Conservation (phyloP, 2,329 filamentous ascomycete species). For the Gremmenia infestans region DNA sequence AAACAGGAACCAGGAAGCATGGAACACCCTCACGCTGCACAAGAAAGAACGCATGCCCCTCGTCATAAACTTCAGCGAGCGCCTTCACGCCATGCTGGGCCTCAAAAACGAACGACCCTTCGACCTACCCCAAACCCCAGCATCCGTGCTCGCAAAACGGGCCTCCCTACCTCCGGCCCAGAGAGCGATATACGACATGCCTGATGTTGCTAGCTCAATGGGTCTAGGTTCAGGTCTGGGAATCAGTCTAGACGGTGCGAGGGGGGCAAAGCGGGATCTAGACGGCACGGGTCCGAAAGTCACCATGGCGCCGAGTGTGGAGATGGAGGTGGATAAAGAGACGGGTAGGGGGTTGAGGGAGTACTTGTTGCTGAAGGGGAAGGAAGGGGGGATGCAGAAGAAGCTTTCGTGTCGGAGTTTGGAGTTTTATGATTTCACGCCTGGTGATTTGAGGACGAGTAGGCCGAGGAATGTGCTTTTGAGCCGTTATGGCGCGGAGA, state of each 20-base stretch:
- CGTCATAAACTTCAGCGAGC: constrained; percentile 7
- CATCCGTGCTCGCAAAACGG: background rate
- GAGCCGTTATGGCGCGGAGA: constrained; percentile 14
- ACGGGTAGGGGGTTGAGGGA: constrained; percentile 26
- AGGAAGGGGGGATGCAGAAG: constrained; percentile 9
- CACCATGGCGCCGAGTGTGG: background rate
- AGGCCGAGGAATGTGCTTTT: constrained; percentile 16
- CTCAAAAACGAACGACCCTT: constrained; percentile 19
- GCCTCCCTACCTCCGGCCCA: background rate
- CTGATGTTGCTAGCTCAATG: background rate
- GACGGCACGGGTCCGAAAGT: background rate
- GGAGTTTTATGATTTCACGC: constrained; percentile 26
- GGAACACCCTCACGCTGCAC: constrained; percentile 10
- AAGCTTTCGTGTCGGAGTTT: constrained; percentile 22
- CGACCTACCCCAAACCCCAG: constrained; percentile 4
- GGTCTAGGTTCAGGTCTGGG: background rate
- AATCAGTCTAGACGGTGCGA: background rate
- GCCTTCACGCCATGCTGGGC: constrained; percentile 23
- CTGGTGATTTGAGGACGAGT: constrained; percentile 14
- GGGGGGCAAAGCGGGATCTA: background rate
- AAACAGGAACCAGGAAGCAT: background rate
- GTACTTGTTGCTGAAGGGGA: constrained; percentile 21
- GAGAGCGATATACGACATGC: background rate
- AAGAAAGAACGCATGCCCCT: constrained; percentile 11
- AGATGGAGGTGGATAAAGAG: constrained; percentile 12